Base-by-base conservation (phyloP, 441 rosid genomes). In the Aleurites moluccanus region DNA sequence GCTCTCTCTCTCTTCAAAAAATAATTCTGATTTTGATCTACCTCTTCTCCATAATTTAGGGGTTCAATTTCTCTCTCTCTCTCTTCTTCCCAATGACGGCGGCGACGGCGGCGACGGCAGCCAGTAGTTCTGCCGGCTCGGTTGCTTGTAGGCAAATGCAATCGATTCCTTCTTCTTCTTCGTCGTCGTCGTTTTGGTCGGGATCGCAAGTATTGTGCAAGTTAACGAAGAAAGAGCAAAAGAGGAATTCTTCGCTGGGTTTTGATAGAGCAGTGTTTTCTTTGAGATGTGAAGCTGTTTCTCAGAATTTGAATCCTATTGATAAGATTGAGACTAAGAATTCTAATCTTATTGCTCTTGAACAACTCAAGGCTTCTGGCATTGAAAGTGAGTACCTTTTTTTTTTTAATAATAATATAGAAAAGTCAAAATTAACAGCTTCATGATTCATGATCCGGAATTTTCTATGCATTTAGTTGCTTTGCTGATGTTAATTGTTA, bases 341-440 rank as follows among this genome's bases (percentile, higher is more conserved):
- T 4, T 33, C 78, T 1, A 69, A 53, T 18, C 33, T 45, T 67
- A 30, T 68, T 7, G 78, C 78, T 49, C 78, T 68, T 49, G 27
- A 68, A 11, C 78, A 69, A 69, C 74, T 75, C 68, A 75, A 69
- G 44, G 42, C 69, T 1, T 75, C 74, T 15, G 53, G 63, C 3
- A 61, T 75, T 38, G 74, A 61, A 20, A 67, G 78, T 75, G 25
- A 75, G 78, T 75, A 4, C 27, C 20, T 55, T 65, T 27, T 23
- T 15, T 16, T 16, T 35, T 10, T 57, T 21, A n/a, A n/a, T n/a
- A 52, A 52, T 14, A 2, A 3, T 8, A 2, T 57, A 25, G 1
- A 23, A 57, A 21, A 8, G 4, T 57, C 33, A 57, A 60, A 27
- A 28, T 28, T 28, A 40, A 60, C 38, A 6, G 40, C 35, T 7